These are phyloP conservation scores for Asterophora lycoperdoides DNA, from an alignment of 768 basidiomycete species.

Conservation along the genomic window DNA sequence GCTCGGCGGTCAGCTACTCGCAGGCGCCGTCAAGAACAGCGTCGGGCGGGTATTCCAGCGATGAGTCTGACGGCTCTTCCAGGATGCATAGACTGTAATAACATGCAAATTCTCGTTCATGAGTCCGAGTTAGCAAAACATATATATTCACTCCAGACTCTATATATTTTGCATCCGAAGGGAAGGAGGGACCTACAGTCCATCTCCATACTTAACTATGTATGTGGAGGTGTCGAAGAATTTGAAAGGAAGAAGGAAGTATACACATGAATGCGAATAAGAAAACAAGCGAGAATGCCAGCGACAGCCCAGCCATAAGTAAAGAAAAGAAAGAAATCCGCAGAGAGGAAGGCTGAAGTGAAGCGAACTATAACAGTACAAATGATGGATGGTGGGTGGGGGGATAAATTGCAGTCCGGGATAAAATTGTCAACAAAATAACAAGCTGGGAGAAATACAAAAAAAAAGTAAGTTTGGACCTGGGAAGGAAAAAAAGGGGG, in stretches of 20 bases:
- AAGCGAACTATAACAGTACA: conserved; percentile 19
- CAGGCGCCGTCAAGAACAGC: conserved; percentile 77
- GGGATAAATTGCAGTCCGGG: conserved; percentile 9
- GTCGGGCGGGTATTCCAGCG: conserved; percentile 68
- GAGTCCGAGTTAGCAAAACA: conserved; percentile 3
- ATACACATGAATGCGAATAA: not conserved
- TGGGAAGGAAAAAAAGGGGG: conserved; percentile 7
- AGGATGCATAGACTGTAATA: not conserved
- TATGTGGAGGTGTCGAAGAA: too few relatives aligned
- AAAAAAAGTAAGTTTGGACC: conserved; percentile 6
- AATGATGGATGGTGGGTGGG: conserved; percentile 1
- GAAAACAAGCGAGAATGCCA: conserved; percentile 1
- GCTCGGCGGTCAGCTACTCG: conserved; percentile 79
- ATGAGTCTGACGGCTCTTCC: not conserved
- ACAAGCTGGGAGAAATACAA: conserved; percentile 9
- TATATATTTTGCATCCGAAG: not conserved
- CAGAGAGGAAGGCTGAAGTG: conserved; percentile 12
- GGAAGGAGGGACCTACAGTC: conserved; percentile 12
- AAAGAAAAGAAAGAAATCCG: conserved; percentile 18
- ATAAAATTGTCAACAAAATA: conserved; percentile 14
- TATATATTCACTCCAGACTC: conserved; percentile 7
- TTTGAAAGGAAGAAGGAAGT: not conserved
- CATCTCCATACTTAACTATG: not conserved
- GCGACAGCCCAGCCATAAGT: not conserved
- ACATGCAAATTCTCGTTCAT: not conserved